Base-by-base conservation (phyloP, 257 asterid genomes). In the Ilex aquifolium region DNA sequence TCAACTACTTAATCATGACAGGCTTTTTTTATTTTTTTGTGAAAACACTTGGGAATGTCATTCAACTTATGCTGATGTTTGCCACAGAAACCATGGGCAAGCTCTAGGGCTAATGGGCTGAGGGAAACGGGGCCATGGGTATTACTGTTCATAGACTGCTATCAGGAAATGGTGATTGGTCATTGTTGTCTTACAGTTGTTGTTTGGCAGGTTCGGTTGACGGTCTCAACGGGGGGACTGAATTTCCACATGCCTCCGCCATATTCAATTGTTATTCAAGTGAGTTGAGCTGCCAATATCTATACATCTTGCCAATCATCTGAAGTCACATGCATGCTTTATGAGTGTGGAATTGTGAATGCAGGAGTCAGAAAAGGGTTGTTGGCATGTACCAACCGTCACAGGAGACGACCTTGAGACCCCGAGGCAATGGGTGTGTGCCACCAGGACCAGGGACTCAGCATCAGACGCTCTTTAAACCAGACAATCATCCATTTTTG, bases 401-500 rank as follows among this genome's bases (percentile, higher is more conserved):
- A 82, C 51, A 0, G 96, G 95, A 71, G 97, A 93, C 31, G 97
- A 87, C 72, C 81, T 90, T 56, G 97, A 84, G 75, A 65, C 70
- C 54, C 95, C 96, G 1, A 76, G 95, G 57, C 87, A 79, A 77
- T 90, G 99, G 97, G 32, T 90, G 44, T 93, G 99, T 44, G 95
- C 86, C 31, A 81, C 84, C 58, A 84, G 96, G 82, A 56, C 42
- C 42, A 36, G 5, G 42, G 42, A 36, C 42, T 36, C 42, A 36
- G 42, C 42, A 4, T 36, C 42, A 36, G 42, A 36, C 42, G 0
- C 7, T 36, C 42, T 36, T 36, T 36, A 21, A 21, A 8, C 8
- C 42, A 2, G 8, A 36, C 42, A 36, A 36, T 8, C 8, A 8
- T 36, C 42, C 8, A 4, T 8, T 36, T 7, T 36, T 36, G 42